Evolutionary conservation across 169 alveolate species (phyloP).

Genomic region (Eimeria falciformis): DNA sequence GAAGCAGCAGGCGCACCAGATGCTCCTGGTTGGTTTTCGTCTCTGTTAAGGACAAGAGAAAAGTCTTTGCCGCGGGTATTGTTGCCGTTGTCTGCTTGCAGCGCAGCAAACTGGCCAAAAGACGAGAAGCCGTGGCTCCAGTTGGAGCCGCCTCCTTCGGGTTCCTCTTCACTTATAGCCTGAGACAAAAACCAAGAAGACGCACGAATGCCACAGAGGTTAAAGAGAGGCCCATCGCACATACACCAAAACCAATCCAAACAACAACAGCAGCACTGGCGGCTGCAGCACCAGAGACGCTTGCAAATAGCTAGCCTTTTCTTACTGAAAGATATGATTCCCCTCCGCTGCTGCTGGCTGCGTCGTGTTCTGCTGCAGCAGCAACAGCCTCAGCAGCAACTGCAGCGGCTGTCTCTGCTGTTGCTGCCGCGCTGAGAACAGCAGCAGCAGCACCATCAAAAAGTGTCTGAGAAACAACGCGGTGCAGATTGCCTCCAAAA

Average conservation of each 20-base stretch:
- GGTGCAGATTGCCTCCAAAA: conserved; percentile 33
- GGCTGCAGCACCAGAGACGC: neutral
- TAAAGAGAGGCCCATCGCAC: neutral
- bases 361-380: conserved; percentile 35
- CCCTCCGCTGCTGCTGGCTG: neutral
- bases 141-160: neutral
- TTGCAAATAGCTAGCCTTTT: neutral
- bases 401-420: neutral
- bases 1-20: neutral
- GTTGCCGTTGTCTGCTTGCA: neutral
- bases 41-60: too few species aligned
- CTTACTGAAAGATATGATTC: conserved; percentile 18
- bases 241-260: neutral
- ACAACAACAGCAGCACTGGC: neutral
- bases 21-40: neutral
- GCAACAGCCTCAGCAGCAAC: conserved; percentile 43
- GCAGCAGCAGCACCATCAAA: conserved; percentile 57
- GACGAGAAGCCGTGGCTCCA: neutral
- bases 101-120: neutral
- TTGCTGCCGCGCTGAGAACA: conserved; percentile 20
- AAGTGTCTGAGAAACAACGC: conserved; percentile 27
- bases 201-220: neutral
- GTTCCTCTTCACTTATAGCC: conserved; percentile 38
- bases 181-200: neutral
- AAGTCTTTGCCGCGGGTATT: neutral